These are phyloP conservation scores for Geotrichum cucujoidarum DNA, from an alignment of 1,139 yeast species.

Conservation along the genomic window DNA sequence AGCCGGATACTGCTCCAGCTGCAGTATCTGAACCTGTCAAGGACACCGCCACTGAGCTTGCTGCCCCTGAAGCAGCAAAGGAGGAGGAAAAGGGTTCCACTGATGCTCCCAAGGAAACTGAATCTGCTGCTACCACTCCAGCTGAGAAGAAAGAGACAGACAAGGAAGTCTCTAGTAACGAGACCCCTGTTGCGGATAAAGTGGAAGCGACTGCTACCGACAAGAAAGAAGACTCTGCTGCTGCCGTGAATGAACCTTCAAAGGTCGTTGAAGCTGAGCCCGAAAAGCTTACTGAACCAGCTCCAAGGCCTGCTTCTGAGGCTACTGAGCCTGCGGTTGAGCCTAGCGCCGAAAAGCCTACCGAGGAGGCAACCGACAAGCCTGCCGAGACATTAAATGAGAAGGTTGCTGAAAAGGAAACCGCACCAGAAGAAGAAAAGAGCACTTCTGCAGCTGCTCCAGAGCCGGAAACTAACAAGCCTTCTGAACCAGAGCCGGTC, in stretches of 20 bases:
- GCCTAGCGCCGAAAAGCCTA: not conserved
- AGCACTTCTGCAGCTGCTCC: not conserved
- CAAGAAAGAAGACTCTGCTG: not conserved
- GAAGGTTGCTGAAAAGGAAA: not conserved
- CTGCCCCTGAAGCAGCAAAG: not conserved
- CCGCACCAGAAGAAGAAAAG: not conserved
- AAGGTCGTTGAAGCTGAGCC: too few species aligned
- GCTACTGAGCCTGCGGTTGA: not conserved
- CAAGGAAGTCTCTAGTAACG: not conserved
- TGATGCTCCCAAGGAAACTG: not conserved
- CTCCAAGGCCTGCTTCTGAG: not conserved
- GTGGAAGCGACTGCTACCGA: not conserved
- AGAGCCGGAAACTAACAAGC: too few species aligned
- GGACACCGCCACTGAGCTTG: not conserved
- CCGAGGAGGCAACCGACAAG: not conserved
- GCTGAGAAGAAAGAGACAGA: slow-evolving; percentile 14
- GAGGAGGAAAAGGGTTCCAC: too few species aligned
- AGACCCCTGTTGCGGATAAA: not conserved
- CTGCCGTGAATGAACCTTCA: not conserved
- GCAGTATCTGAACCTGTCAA: not conserved
- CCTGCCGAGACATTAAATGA: not conserved
- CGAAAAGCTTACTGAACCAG: not conserved
- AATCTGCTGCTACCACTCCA: slow-evolving; percentile 1
- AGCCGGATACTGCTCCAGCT: not conserved
- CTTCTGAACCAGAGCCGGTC: too few species aligned